Evolutionary conservation across 371 early-diverging fungal genomes (phyloP), one percentile per base, ranked within the genome.

Genomic region (Blakeslea trispora): DNA sequence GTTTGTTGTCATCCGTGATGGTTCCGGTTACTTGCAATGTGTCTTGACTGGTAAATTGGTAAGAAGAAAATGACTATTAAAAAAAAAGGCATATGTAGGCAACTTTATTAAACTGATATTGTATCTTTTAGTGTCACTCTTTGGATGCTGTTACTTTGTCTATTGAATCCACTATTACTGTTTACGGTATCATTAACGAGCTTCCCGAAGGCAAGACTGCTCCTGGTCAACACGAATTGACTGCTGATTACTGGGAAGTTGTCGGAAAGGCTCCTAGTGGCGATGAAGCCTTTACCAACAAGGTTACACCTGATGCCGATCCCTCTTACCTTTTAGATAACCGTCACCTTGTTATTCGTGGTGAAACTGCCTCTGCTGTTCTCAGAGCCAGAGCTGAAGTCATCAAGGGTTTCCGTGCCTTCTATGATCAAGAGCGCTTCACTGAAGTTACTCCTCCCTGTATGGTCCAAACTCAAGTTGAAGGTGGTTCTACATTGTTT

Each of bases 381-480:
- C 78, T 99, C 55, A 92, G 91, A 74, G 93, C 96, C 42, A 87
- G 99, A 56, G 83, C 95, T 37, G 71, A 89, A 43, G 84, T 97
- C 13, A 79, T 99, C 77, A 88, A 88, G 52, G 89, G 93, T 8
- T 96, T 99, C 89, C 93, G 99, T 71, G 92, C 91, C 57, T 94
- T 92, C 82, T 99, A 96, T 74, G 90, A 93, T 41, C 62, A 74
- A 45, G 82, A 83, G 35, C 85, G 87, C 10, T 92, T 93, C 69
- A 83, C 82, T 53, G 99, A 99, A 80, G 92, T 99, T 31, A 99
- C 95, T 9, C 99, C 99, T 23, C 99, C 99, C 19, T 91, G 95
- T 67, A 92, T 99, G 91, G 99, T 99, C n/a, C 99, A 99, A 81
- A 99, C 99, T 45, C 99, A 99, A 76, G 99, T 99, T 21, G 99